Evolutionary conservation across 2,329 filamentous ascomycete species (phyloP), one percentile per base, ranked within the genome.

Genomic region (Stemphylium vesicarium): DNA sequence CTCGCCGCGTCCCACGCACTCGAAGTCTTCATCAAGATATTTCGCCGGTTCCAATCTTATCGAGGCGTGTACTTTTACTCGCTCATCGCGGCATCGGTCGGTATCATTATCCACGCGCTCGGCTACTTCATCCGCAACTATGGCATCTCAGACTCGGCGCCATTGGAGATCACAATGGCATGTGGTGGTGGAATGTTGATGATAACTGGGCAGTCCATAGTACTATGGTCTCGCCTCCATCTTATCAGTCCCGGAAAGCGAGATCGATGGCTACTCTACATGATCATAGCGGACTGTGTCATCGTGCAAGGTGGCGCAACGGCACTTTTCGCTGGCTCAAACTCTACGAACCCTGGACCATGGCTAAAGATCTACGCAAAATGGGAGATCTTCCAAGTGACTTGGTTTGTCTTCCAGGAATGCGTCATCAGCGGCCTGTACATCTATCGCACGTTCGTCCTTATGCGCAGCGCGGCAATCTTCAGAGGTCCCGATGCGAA

Each of bases 181-280:
- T 24, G 22, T 24, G 22, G 22, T 24, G 22, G 22, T 24, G 22
- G 22, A 6, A 24, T 24, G 22, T 8, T 24, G 22, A 86, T 87
- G 83, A 81, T 88, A 0, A 86, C 84, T 0, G 85, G 84, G 0
- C 83, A 86, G 63, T 79, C 80, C 1, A 56, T 87, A n/a, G 85
- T 88, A 1, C 75, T 88, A 0, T 88, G 84, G 72, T 87, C 84
- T 2, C 78, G 85, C 4, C 50, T 67, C 0, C 59, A 65, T 24
- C 59, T 67, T 26, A 52, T 67, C 32, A 50, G 53, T 15, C 53
- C 50, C 4, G 49, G 53, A 10, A 50, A 32, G 13, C 24, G 22
- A 26, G 57, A 53, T 33, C 53, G 75, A 3, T 72, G 77, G 10
- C 78, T 85, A 2, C 73, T 85, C 1, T 73, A 63, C 36, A 84